phyloP scores from a whole-genome alignment of 495 filamentous ascomycete genomes.

The Penicillium lividum region DNA sequence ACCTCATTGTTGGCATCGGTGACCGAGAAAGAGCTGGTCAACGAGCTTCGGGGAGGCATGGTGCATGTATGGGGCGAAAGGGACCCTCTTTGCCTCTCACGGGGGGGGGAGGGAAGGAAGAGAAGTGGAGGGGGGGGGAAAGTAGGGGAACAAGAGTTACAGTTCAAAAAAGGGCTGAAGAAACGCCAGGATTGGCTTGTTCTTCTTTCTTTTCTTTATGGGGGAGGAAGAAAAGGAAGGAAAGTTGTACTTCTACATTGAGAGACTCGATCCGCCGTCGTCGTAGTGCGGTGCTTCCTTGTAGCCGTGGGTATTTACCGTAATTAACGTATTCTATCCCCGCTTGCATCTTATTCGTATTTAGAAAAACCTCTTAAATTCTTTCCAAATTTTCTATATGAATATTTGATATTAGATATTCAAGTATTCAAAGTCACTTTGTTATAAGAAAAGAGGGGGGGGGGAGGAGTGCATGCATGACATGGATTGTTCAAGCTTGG shows the following conservation, averaged over 20 bases:
- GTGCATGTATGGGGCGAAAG: constrained; percentile 40
- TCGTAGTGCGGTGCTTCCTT: constrained; percentile 7
- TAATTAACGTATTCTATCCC: constrained; percentile 11
- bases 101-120: constrained; percentile 5
- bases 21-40: constrained; percentile 89
- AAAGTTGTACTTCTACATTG: constrained; percentile 8
- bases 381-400: not conserved
- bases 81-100: constrained; percentile 30
- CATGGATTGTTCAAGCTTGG: not conserved
- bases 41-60: constrained; percentile 85
- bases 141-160: constrained; percentile 8
- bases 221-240: constrained; percentile 18
- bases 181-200: constrained; percentile 13
- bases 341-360: not conserved
- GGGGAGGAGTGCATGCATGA: constrained; percentile 5
- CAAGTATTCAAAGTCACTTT: not conserved
- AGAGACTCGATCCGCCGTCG: constrained; percentile 11
- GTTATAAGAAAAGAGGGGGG: constrained; percentile 3
- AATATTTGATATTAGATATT: not conserved
- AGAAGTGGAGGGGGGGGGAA: constrained; percentile 10
- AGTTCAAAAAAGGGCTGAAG: constrained; percentile 12
- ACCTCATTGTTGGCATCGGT: constrained; percentile 93
- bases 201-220: constrained; percentile 15
- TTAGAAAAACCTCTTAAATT: not conserved
- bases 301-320: constrained; percentile 16